Conservation (phyloP, 257 asterid genomes). For the Capsicum baccatum region DNA sequence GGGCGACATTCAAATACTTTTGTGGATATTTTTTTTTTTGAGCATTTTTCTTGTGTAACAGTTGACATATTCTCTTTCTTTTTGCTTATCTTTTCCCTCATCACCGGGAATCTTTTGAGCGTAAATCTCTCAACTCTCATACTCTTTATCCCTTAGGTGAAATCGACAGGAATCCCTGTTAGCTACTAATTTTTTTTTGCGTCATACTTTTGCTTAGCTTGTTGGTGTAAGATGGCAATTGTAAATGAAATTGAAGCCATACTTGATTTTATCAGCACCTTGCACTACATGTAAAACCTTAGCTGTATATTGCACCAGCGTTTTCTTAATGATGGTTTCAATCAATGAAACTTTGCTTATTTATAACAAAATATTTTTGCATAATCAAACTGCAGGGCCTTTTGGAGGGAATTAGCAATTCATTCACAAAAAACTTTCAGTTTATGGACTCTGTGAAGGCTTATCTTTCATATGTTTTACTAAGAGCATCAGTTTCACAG, state of each 20-base stretch:
- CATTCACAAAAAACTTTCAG: constrained; percentile 77
- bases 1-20: neutral
- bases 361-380: neutral
- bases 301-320: neutral
- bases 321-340: neutral
- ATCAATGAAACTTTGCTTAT: neutral
- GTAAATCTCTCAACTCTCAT: neutral
- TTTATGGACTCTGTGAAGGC: constrained; percentile 92
- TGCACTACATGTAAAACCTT: constrained; percentile 18
- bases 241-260: neutral
- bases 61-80: constrained; percentile 3
- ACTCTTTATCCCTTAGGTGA: constrained; percentile 3
- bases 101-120: neutral
- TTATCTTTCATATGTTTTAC: constrained; percentile 87
- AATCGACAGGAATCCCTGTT: neutral
- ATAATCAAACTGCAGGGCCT: constrained; percentile 62
- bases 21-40: constrained; percentile 11
- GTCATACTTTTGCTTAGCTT: neutral
- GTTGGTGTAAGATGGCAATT: neutral
- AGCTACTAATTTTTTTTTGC: neutral
- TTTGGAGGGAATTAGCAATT: constrained; percentile 78
- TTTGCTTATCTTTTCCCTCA: neutral
- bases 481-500: constrained; percentile 86
- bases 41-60: constrained; percentile 12
- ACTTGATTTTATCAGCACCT: neutral